phyloP scores from a whole-genome alignment of 2,329 filamentous ascomycete species.

The Proliferodiscus dingleyae region DNA sequence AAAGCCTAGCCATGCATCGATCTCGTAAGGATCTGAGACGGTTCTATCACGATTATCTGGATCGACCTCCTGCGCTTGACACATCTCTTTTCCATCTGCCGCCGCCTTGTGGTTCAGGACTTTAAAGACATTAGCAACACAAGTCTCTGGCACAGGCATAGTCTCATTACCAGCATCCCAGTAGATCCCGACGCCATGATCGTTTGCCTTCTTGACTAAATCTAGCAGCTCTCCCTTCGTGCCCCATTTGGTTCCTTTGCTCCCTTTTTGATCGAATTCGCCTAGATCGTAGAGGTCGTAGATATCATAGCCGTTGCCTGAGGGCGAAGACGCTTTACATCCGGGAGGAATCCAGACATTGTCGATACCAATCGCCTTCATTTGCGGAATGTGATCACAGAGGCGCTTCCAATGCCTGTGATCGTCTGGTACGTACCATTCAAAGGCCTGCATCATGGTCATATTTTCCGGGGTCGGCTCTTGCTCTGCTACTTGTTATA shows the following conservation, averaged over 20 bases:
- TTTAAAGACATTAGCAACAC: slow-evolving; percentile 2
- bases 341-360: slow-evolving; percentile 66
- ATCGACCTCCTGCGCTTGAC: slow-evolving; percentile 60
- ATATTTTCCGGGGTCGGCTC: slow-evolving; percentile 40
- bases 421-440: slow-evolving; percentile 65
- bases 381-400: slow-evolving; percentile 42
- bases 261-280: slow-evolving; percentile 68
- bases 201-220: slow-evolving; percentile 46
- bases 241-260: slow-evolving; percentile 63
- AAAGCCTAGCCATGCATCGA: slow-evolving; percentile 65
- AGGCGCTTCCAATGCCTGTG: slow-evolving; percentile 58
- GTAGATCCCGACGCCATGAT: slow-evolving; percentile 52
- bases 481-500: slow-evolving; percentile 21
- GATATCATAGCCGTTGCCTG: slow-evolving; percentile 63
- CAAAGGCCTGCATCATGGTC: slow-evolving; percentile 65
- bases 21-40: slow-evolving; percentile 51
- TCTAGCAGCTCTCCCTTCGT: slow-evolving; percentile 53
- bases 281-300: slow-evolving; percentile 68
- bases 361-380: slow-evolving; percentile 57
- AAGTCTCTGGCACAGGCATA: no score
- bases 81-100: slow-evolving; percentile 60
- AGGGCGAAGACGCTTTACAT: slow-evolving; percentile 59
- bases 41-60: slow-evolving; percentile 51
- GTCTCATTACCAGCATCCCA: slow-evolving; percentile 52
- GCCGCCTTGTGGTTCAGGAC: slow-evolving; percentile 70